Conservation (phyloP, 2,329 filamentous ascomycete genomes). For the Falciphora oryzae region DNA sequence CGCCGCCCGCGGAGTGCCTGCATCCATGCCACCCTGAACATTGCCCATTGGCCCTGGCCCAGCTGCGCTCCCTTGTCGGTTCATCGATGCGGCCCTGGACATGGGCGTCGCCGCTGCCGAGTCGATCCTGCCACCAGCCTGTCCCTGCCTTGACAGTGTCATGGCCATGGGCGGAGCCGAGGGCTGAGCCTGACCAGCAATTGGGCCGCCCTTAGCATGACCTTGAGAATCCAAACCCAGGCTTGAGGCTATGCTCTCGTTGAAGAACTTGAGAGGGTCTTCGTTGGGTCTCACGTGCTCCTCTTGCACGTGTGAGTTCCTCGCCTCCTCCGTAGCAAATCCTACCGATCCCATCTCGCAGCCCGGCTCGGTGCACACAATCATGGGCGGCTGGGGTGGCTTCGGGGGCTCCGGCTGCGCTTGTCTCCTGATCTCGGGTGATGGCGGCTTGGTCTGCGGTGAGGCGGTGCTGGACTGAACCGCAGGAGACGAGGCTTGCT, state of each 20-base stretch:
- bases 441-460: slow-evolving; percentile 43
- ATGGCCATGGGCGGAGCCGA: slow-evolving; percentile 31
- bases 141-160: slow-evolving; percentile 42
- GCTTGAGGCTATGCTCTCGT: slow-evolving; percentile 41
- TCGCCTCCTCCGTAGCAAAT: slow-evolving; percentile 49
- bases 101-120: slow-evolving; percentile 38
- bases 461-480: slow-evolving; percentile 31
- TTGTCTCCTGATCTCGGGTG: slow-evolving; percentile 39
- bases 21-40: slow-evolving; percentile 20
- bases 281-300: slow-evolving; percentile 52
- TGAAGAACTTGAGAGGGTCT: slow-evolving; percentile 47
- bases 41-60: slow-evolving; percentile 19
- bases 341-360: slow-evolving; percentile 46
- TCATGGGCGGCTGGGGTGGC: slow-evolving; percentile 33
- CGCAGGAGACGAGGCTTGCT: slow-evolving; percentile 30
- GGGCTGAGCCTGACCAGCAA: slow-evolving; percentile 21
- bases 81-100: slow-evolving; percentile 46
- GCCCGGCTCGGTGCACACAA: slow-evolving; percentile 46
- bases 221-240: slow-evolving; percentile 50
- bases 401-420: slow-evolving; percentile 25
- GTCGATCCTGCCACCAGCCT: slow-evolving; percentile 30
- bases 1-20: slow-evolving; percentile 12
- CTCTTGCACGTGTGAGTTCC: slow-evolving; percentile 48
- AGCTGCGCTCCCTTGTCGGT: slow-evolving; percentile 39
- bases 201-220: slow-evolving; percentile 29